Evolutionary conservation across 257 asterid species (phyloP).

Genomic region (Solanum appendiculatum): DNA sequence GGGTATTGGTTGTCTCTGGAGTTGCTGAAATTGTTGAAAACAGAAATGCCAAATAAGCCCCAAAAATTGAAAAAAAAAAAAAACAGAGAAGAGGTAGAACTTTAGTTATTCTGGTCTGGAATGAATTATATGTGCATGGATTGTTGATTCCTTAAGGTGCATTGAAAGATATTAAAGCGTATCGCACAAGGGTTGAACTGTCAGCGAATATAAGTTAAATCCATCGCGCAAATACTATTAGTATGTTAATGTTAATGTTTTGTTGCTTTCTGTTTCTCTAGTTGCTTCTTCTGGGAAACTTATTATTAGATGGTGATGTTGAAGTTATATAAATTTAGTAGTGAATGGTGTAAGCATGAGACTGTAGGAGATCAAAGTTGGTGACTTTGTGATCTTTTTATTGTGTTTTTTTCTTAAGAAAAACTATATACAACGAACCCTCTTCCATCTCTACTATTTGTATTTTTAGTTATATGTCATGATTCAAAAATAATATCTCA

Average conservation of each 20-base stretch:
- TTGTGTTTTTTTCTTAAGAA: neutral
- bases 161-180: neutral
- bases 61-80: no score
- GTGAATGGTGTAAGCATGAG: neutral
- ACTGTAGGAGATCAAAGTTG: neutral
- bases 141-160: neutral
- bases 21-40: conserved; percentile 18
- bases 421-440: neutral
- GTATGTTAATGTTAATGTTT: neutral
- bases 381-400: neutral
- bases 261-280: neutral
- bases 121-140: neutral
- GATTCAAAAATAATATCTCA: neutral
- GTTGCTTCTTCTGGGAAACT: neutral
- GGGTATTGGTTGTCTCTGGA: conserved; percentile 58
- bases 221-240: neutral
- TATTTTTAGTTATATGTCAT: neutral
- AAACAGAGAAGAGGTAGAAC: neutral
- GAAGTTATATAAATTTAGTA: neutral
- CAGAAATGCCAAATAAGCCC: neutral
- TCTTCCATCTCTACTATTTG: neutral
- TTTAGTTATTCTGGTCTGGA: neutral
- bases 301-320: neutral
- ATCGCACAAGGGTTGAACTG: neutral
- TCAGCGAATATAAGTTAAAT: neutral